Evolutionary conservation across 2,329 filamentous ascomycete genomes (phyloP), one percentile per base, ranked within the genome.

Genomic region (Colletotrichum sp.): DNA sequence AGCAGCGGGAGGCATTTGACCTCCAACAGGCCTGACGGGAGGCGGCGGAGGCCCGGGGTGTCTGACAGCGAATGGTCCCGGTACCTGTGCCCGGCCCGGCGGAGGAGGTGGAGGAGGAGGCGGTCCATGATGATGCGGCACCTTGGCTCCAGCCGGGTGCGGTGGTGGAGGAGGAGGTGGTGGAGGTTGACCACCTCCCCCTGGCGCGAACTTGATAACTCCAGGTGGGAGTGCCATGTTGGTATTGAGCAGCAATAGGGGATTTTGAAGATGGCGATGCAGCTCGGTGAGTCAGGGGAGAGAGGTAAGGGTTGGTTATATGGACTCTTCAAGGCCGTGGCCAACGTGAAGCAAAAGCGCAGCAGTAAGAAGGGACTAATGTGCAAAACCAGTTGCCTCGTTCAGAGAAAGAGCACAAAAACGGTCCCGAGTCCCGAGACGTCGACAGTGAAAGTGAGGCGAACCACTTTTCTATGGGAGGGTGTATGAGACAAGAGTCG

Each of bases 371-470:
- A n/a, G 24, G 38, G 7, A 24, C 48, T 34, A 28, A 48, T 13
- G 58, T 60, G 43, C 65, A 30, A 30, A 67, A 67, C 26, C 30
- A 57, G 15, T 24, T 32, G 28, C 32, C 30, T 43, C 36, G 65
- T 43, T 43, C 13, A 4, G 18, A 26, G 28, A 71, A 67, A 32
- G 30, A 60, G 32, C 5, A 36, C 70, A 9, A 65, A 16, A 34
- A n/a, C 65, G 16, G 32, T 26, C 7, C 18, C 61, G 32, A 67
- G 60, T 63, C 55, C 28, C 24, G 48, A 66, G 66, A 66, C 26
- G 21, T 71, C 16, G 52, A 66, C 21, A 21, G 24, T 55, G 15
- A 75, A 76, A 76, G 71, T 76, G 66, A 76, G 74, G 74, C 74
- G 74, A 48, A 67, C 58, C 38, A 67, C 10, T 52, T 18, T 30